Evolutionary conservation across 2,329 filamentous ascomycete species (phyloP), one percentile per base, ranked within the genome.

Genomic region (Metarhizium robertsii): DNA sequence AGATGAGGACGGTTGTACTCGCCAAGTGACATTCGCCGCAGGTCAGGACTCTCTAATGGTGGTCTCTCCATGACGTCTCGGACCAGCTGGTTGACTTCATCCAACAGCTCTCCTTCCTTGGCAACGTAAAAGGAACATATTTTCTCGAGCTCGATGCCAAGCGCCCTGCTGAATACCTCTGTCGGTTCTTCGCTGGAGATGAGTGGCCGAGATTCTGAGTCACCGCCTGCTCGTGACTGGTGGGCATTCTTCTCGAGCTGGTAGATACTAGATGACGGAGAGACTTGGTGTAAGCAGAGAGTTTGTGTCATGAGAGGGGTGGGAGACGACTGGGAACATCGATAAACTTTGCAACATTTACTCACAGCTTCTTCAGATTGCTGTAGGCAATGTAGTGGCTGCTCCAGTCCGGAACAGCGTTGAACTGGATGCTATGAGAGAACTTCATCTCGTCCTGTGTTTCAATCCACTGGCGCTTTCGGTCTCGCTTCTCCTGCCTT

Each of bases 371-470:
- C 79, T 99, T 99, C 64, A 99, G 81, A 67, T 96, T 97, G 75
- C 92, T 96, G 74, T 99, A 99, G 58, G 92, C 89, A 68, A 99
- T 95, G 73, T 99, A 99, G 73, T 97, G 85, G 66, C 86, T 92
- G 77, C 90, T 96, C 94, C 94, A 99, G 74, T 99, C 94, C n/a
- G 94, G 94, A 64, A 99, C 94, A 60, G 94, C 92, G 77, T 99
- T 99, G 76, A 99, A 99, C 78, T 99, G 94, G 65, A 99, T 87
- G 74, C 92, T 97, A 72, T 99, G 94, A 18, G 92, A 97, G 79
- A 99, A 99, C 86, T 97, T 97, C 94, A 99, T 99, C 68, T 90
- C 89, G 84, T 88, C 85, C 62, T 79, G 81, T 64, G 85, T 78
- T 64, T 88, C 82, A 65, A 92, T 84, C 79, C 82, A 81, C 67